phyloP scores from a whole-genome alignment of 208 protist genomes.

The Leptomonas seymouri region DNA sequence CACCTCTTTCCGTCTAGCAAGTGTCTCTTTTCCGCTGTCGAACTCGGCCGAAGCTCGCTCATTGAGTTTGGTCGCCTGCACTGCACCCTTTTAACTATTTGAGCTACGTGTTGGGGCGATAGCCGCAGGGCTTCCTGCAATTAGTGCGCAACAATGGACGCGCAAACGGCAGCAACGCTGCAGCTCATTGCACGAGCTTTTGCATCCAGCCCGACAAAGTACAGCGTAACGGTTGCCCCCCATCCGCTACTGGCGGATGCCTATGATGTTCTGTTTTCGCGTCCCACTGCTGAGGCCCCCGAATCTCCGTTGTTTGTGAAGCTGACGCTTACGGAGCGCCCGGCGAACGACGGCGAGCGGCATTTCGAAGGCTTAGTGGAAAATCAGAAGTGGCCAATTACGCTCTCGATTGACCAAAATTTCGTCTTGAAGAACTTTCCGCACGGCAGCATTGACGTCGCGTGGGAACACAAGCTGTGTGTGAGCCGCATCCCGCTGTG shows the following conservation, averaged over 20 bases:
- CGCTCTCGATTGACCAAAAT: slow-evolving; percentile 25
- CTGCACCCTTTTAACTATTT: not conserved
- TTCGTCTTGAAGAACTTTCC: slow-evolving; percentile 33
- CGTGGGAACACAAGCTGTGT: slow-evolving; percentile 44
- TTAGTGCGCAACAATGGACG: slow-evolving; percentile 12
- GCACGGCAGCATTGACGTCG: slow-evolving; percentile 41
- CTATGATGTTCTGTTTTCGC: slow-evolving; percentile 61
- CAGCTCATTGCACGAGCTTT: slow-evolving; percentile 48
- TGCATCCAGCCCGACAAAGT: slow-evolving; percentile 36
- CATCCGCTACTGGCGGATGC: slow-evolving; percentile 35
- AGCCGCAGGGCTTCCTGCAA: not conserved
- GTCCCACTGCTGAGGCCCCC: slow-evolving; percentile 52
- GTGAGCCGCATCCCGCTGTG: slow-evolving; percentile 31
- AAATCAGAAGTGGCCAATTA: slow-evolving; percentile 35
- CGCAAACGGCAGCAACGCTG: slow-evolving; percentile 10
- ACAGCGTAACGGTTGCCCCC: slow-evolving; percentile 61
- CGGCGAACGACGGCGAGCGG: not conserved
- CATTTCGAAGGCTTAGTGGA: slow-evolving; percentile 41
- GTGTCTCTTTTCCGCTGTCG: not conserved
- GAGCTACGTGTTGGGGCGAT: too few relatives aligned
- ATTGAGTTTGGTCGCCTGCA: not conserved
- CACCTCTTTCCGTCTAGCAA: not conserved
- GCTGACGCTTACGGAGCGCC: slow-evolving; percentile 30
- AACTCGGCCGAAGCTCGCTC: not conserved
- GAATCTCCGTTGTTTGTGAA: slow-evolving; percentile 57